Evolutionary conservation across 306 rosid species (phyloP).

Genomic region (Gynostemma pentaphyllum): DNA sequence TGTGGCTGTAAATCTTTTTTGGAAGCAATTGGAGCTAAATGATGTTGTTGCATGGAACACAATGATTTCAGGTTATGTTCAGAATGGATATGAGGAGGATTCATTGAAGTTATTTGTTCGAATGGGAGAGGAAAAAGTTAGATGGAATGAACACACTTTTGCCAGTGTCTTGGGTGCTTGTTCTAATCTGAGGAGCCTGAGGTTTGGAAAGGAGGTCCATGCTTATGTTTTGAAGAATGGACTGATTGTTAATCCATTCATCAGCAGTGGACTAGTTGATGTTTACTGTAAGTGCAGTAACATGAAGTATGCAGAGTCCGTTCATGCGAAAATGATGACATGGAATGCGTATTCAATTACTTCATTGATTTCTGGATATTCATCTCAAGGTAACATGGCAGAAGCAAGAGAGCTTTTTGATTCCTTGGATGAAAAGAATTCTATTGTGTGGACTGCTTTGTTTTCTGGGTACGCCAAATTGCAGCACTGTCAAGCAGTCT

Average conservation of each 20-base stretch:
- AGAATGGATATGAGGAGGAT: conserved; percentile 42
- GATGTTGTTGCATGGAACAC: conserved; percentile 74
- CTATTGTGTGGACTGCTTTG: conserved; percentile 59
- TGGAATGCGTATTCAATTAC: conserved; percentile 34
- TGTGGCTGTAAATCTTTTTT: conserved; percentile 46
- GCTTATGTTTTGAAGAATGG: conserved; percentile 46
- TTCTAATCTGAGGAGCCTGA: conserved; percentile 35
- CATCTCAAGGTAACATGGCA: conserved; percentile 53
- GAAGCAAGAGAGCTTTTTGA: conserved; percentile 54
- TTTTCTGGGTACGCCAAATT: conserved; percentile 58
- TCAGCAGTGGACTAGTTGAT: conserved; percentile 57
- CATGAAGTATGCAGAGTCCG: conserved; percentile 49
- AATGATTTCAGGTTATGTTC: conserved; percentile 53
- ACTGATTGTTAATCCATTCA: conserved; percentile 36
- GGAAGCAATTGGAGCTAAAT: conserved; percentile 29
- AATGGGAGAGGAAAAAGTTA: conserved; percentile 39
- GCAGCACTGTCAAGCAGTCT: conserved; percentile 43
- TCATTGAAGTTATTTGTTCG: conserved; percentile 35
- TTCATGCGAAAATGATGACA: conserved; percentile 18
- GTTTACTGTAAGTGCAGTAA: conserved; percentile 62
- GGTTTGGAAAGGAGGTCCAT: conserved; percentile 52
- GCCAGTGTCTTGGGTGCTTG: conserved; percentile 62
- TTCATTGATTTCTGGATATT: conserved; percentile 49
- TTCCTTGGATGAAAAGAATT: conserved; percentile 36
- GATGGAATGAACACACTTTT: conserved; percentile 51